Evolutionary conservation across 805 yeast species (phyloP), one percentile per base, ranked within the genome.

Genomic region (Metschnikowia picachoensis): DNA sequence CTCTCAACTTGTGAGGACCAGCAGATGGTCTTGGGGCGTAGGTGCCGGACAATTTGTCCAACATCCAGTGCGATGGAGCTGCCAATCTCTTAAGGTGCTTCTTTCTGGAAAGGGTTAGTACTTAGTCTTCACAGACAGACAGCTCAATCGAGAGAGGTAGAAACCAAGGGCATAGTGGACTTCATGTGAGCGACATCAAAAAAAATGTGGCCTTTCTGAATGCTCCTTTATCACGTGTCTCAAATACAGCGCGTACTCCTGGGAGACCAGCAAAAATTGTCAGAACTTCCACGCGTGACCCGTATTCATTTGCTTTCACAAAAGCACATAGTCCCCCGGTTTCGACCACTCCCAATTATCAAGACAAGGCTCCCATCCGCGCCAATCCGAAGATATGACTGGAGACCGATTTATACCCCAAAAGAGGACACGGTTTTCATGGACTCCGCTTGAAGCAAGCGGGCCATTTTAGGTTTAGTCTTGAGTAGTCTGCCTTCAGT

Each of bases 41-140:
- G 71, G 88, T 82, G 75, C 99, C 99, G 72, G 97, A 87, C 80
- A 94, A 83, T 81, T 94, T 94, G 95, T 95, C 99, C 82, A 94
- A 88, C 95, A 94, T 87, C 99, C 99, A 94, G 86, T 94, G 99
- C 82, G 91, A 86, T 83, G 99, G 99, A 76, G 99, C 99, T 76
- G 98, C 97, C 79, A 92, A 86, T 86, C 98, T 90, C 85, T 92
- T 91, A 77, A 91, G 85, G 77, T 92, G 97, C 85, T 92, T 91
- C 91, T 90, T 89, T 86, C 91, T 87, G 72, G 3, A 41, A 32
- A 25, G 14, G 42, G 70, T 66, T 65, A 65, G 71, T 66, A 55
- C 25, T 11, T 12, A 29, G 30, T 43, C 35, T n/a, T 38, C 38
- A 43, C 39, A 43, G 42, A 38, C 47, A 30, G 39, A 43, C 47